Evolutionary conservation across 495 filamentous ascomycete genomes (phyloP).

Genomic region (Penicillium angulare): DNA sequence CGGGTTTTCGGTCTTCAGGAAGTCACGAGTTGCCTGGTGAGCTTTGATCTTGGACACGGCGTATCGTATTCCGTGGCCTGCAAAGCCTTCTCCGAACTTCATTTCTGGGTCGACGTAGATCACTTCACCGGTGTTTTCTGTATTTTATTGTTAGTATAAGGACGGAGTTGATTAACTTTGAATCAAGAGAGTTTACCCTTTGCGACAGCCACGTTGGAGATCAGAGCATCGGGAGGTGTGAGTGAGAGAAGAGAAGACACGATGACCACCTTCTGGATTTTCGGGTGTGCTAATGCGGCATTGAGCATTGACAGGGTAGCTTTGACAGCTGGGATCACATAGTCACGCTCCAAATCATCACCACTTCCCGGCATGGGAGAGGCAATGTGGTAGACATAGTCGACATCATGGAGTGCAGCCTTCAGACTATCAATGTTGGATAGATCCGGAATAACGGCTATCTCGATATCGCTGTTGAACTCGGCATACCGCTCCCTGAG

Average conservation of each 20-base stretch:
- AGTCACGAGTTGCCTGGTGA: slow-evolving; percentile 25
- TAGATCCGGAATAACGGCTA: slow-evolving; percentile 49
- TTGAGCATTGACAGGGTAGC: slow-evolving; percentile 35
- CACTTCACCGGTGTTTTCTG: slow-evolving; percentile 7
- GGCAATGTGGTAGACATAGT: slow-evolving; percentile 52
- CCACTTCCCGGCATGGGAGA: slow-evolving; percentile 35
- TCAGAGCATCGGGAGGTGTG: slow-evolving; percentile 11
- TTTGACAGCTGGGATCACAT: slow-evolving; percentile 36
- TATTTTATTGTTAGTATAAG: not conserved
- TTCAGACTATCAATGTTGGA: slow-evolving; percentile 42
- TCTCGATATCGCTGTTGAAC: slow-evolving; percentile 22
- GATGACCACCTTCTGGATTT: slow-evolving; percentile 41
- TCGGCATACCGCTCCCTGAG: slow-evolving; percentile 13
- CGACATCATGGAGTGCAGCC: slow-evolving; percentile 43
- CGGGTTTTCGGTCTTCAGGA: slow-evolving; percentile 13
- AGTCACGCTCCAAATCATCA: slow-evolving; percentile 10
- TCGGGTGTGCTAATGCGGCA: slow-evolving; percentile 28
- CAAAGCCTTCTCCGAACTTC: not conserved
- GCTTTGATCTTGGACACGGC: slow-evolving; percentile 24
- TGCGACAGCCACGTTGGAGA: not conserved
- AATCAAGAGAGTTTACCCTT: not conserved
- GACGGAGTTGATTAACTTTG: not conserved
- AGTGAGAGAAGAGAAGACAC: slow-evolving; percentile 39
- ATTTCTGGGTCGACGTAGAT: slow-evolving; percentile 8
- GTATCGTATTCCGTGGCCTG: slow-evolving; percentile 8